Percentiles rank a stretch among this genome's conserved stretches.
These are phyloP conservation scores for Crithidia bombi DNA, from an alignment of 208 protist species.

Conservation along the genomic window DNA sequence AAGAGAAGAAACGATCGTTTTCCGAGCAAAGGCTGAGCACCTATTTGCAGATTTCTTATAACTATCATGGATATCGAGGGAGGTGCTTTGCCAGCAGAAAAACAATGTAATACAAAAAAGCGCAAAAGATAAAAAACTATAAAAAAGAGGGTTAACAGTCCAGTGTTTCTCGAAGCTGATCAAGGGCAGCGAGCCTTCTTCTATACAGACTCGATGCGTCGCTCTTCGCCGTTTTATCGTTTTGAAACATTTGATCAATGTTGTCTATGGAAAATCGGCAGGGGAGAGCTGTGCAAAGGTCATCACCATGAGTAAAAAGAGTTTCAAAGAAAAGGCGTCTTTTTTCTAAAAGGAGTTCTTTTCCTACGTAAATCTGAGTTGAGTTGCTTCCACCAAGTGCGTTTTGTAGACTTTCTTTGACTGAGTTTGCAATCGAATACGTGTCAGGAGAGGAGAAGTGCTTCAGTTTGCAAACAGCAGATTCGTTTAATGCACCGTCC, in stretches of 20 bases:
- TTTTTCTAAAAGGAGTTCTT: constrained; percentile 15
- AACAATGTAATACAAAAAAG: not conserved
- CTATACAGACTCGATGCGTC: constrained; percentile 7
- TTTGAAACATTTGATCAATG: constrained; percentile 5
- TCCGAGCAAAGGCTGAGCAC: too few species aligned
- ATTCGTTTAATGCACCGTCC: not conserved
- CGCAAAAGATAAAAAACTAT: not conserved
- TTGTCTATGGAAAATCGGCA: constrained; percentile 29
- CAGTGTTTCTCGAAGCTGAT: constrained; percentile 18
- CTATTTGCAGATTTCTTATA: too few species aligned
- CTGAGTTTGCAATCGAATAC: constrained; percentile 25
- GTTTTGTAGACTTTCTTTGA: constrained; percentile 24
- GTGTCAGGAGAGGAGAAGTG: constrained; percentile 25
- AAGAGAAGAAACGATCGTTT: too few species aligned
- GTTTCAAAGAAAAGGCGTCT: constrained; percentile 33
- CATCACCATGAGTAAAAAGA: constrained; percentile 25
- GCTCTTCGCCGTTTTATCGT: not conserved
- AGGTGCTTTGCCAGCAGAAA: too few species aligned
- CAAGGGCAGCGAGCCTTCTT: constrained; percentile 13
- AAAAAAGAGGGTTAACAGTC: constrained; percentile 15
- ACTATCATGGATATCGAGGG: too few species aligned
- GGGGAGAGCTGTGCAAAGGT: constrained; percentile 15
- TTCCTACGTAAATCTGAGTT: not conserved
- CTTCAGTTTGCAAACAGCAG: constrained; percentile 22
- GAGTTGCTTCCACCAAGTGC: constrained; percentile 15